phyloP scores from a whole-genome alignment of 306 rosid species.

The Acacia melanoxylon region DNA sequence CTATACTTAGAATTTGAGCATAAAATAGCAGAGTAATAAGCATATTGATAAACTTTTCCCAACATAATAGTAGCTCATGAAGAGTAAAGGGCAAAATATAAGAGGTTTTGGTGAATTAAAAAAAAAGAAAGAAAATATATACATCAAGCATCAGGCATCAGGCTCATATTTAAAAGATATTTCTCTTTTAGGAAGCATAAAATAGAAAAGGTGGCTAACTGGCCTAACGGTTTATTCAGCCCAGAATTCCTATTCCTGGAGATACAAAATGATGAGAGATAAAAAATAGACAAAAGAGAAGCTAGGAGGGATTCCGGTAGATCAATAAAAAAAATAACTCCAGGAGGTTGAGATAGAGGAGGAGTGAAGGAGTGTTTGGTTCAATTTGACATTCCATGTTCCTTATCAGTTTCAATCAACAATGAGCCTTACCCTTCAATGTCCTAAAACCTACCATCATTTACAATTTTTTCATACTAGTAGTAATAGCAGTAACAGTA shows the following conservation, averaged over 20 bases:
- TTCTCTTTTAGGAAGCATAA: too few species aligned
- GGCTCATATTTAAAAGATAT: not conserved
- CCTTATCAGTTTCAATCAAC: constrained; percentile 1
- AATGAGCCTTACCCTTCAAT: too few species aligned
- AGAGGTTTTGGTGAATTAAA: not conserved
- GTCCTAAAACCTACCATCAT: not conserved
- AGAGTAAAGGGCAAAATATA: not conserved
- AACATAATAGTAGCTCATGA: not conserved
- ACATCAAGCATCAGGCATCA: not conserved
- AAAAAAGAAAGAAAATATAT: not conserved
- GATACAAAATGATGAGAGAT: not conserved
- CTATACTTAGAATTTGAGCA: not conserved
- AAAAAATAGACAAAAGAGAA: not conserved
- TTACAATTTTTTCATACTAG: constrained; percentile 10
- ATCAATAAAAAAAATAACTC: not conserved
- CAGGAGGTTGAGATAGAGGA: not conserved
- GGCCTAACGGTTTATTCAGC: too few species aligned
- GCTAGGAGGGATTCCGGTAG: too few species aligned
- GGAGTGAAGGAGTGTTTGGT: not conserved
- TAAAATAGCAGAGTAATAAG: not conserved
- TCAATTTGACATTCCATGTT: constrained; percentile 1
- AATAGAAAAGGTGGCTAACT: too few species aligned
- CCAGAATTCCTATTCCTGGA: not conserved
- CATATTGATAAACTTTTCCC: not conserved
- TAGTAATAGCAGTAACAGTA: not conserved